phyloP scores from a whole-genome alignment of 306 rosid genomes.

The Prunus persica region Prunus_persica_NCBIv2 NC_034011.1:15025501-15026000 shows the following conservation, averaged over 20 bases:
- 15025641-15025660: slow-evolving; percentile 37
- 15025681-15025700: slow-evolving; percentile 39
- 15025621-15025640: slow-evolving; percentile 41
- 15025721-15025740: slow-evolving; percentile 47
- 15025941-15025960: too few species aligned
- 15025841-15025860: too few species aligned
- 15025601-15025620: slow-evolving; percentile 41
- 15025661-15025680: slow-evolving; percentile 45
- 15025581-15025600: slow-evolving; percentile 41
- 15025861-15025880: too few species aligned
- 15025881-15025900: too few species aligned
- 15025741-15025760: slow-evolving; percentile 34
- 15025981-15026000: too few species aligned
- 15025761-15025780: neutral
- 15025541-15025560: slow-evolving; percentile 33
- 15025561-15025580: slow-evolving; percentile 51
- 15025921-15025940: too few species aligned
- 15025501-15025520: slow-evolving; percentile 49
- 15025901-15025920: too few species aligned
- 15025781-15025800: neutral
- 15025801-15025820: neutral
- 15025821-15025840: too few species aligned
- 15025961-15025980: too few species aligned
- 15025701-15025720: slow-evolving; percentile 32
- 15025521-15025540: slow-evolving; percentile 45